Percentiles rank a stretch among this genome's conserved stretches.
phyloP scores from a whole-genome alignment of 2,329 filamentous ascomycete species.

The Arthrocladium fulminans region DNA sequence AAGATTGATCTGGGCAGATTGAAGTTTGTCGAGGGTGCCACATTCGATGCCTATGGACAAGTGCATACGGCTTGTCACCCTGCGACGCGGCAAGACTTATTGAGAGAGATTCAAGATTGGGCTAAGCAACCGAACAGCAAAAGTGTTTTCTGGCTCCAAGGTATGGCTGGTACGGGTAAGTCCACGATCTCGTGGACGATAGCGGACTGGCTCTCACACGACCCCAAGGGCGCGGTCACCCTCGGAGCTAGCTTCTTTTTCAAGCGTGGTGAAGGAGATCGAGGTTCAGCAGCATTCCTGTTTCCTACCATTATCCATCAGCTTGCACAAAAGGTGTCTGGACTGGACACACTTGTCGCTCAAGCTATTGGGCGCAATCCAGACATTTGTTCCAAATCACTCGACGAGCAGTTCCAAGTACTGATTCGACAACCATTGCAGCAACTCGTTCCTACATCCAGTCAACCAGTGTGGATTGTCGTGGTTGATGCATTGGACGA shows the following conservation, averaged over 20 bases:
- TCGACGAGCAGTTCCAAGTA: conserved; percentile 25
- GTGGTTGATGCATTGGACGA: conserved; percentile 4
- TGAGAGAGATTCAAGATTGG: conserved; percentile 23
- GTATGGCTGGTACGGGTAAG: conserved; percentile 32
- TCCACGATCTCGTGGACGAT: conserved; percentile 31
- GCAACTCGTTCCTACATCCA: neutral
- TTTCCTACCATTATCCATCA: conserved; percentile 35
- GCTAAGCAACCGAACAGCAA: conserved; percentile 15
- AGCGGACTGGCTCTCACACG: conserved; percentile 12
- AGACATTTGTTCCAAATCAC: conserved; percentile 22
- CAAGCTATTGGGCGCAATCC: conserved; percentile 23
- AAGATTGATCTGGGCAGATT: too few relatives aligned
- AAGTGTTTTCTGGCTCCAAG: conserved; percentile 31
- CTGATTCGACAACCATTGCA: conserved; percentile 24
- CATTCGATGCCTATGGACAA: conserved; percentile 12
- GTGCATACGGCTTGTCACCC: conserved; percentile 25
- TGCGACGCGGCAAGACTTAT: conserved; percentile 2
- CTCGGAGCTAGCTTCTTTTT: conserved; percentile 27
- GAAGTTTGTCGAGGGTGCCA: neutral
- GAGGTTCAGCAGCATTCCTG: conserved; percentile 29
- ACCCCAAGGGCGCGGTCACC: neutral
- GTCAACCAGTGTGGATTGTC: neutral
- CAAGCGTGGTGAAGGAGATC: conserved; percentile 34
- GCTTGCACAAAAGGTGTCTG: conserved; percentile 25
- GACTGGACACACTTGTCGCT: conserved; percentile 19